phyloP scores from a whole-genome alignment of 2,329 filamentous ascomycete genomes.

The Myotisia sp. region DNA sequence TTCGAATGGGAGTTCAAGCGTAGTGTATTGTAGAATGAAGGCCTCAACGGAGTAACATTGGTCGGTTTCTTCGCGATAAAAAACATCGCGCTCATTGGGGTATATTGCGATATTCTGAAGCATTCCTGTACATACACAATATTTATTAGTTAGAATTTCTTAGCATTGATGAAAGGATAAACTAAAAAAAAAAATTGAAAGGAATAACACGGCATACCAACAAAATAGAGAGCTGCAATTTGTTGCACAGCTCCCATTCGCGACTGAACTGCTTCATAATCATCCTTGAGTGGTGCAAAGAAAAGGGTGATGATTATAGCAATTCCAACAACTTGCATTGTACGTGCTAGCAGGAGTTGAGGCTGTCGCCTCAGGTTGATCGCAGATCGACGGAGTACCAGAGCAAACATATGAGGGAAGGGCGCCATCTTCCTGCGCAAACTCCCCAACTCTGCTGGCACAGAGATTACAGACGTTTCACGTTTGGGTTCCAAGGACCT shows the following conservation, averaged over 20 bases:
- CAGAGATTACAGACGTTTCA: constrained; percentile 38
- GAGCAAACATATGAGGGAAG: constrained; percentile 48
- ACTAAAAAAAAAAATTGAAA: too few relatives aligned
- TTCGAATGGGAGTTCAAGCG: constrained; percentile 59
- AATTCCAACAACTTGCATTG: constrained; percentile 52
- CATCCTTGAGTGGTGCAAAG: constrained; percentile 55
- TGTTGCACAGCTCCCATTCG: constrained; percentile 61
- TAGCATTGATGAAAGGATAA: background rate
- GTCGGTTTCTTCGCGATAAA: constrained; percentile 63
- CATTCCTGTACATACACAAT: constrained; percentile 42
- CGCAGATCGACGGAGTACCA: constrained; percentile 51
- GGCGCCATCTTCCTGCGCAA: constrained; percentile 50
- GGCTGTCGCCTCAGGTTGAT: constrained; percentile 58
- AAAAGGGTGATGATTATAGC: constrained; percentile 51
- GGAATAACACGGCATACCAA: constrained; percentile 21
- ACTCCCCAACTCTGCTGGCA: constrained; percentile 57
- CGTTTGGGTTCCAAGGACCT: constrained; percentile 14
- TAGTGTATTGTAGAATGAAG: constrained; percentile 56
- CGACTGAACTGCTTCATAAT: constrained; percentile 58
- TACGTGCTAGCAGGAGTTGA: constrained; percentile 47
- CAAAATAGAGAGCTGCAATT: constrained; percentile 41
- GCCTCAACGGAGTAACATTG: constrained; percentile 56
- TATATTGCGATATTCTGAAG: constrained; percentile 65
- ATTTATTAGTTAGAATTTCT: background rate
- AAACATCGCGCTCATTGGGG: constrained; percentile 57